Base-by-base conservation (phyloP, 768 basidiomycete species). In the Auriculariales sp. region DNA sequence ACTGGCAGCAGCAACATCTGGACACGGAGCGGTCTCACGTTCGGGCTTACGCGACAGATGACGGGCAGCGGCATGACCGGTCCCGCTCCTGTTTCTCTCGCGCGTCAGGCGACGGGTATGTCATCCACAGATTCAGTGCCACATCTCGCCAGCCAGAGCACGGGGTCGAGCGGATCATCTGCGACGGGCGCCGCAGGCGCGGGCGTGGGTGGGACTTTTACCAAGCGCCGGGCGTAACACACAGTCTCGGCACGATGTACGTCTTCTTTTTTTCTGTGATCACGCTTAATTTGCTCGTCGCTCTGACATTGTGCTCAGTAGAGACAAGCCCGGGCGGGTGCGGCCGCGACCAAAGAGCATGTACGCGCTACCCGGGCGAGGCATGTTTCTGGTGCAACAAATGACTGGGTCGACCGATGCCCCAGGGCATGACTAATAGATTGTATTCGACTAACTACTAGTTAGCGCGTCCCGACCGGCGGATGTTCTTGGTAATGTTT, bases 371-470 rank as follows among this genome's bases (percentile, higher is more conserved):
- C n/a, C n/a, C n/a, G 83, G 79, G 11, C 68, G 80, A 44, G 81
- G 74, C 7, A 77, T 87, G 81, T 83, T 76, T 62, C 66, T 89
- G 50, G 82, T 88, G 42, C 70, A 77, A 57, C 85, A 89, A 61
- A 70, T 89, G 70, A 89, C 87, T 6, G 86, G 83, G n/a, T n/a
- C n/a, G n/a, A n/a, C n/a, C n/a, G n/a, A n/a, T n/a, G n/a, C n/a
- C n/a, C n/a, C n/a, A n/a, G n/a, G n/a, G n/a, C n/a, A n/a, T n/a
- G n/a, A n/a, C n/a, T n/a, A n/a, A n/a, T n/a, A n/a, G n/a, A n/a
- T n/a, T n/a, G n/a, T n/a, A n/a, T n/a, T n/a, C n/a, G n/a, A n/a
- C n/a, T n/a, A n/a, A n/a, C n/a, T n/a, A n/a, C n/a, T n/a, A n/a
- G n/a, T n/a, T n/a, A n/a, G n/a, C n/a, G n/a, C n/a, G n/a, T n/a